Evolutionary conservation across 2,329 filamentous ascomycete species (phyloP).

Genomic region (Kalmusia sp.): DNA sequence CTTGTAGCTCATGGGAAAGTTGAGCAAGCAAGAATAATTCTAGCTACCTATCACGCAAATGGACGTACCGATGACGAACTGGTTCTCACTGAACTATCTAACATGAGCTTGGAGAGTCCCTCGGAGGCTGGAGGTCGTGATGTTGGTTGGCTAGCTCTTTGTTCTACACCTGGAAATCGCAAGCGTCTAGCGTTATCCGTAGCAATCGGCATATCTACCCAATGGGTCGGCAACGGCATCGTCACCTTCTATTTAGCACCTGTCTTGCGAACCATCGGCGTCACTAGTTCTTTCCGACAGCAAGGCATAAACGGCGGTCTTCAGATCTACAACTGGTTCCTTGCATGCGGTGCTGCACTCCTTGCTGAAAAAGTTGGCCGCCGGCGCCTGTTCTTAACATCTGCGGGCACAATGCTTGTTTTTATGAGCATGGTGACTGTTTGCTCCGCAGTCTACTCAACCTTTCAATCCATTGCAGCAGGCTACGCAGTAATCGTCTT

Average conservation of each 20-base stretch:
- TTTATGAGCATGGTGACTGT: conserved; percentile 53
- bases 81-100: conserved; percentile 12
- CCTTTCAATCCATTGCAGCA: not conserved
- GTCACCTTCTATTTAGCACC: conserved; percentile 48
- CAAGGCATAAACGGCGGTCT: conserved; percentile 50
- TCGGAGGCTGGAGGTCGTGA: not conserved
- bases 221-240: conserved; percentile 52
- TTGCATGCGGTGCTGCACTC: conserved; percentile 32
- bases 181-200: conserved; percentile 49
- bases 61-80: conserved; percentile 44
- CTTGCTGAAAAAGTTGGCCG: not conserved
- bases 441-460: conserved; percentile 40
- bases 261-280: conserved; percentile 48
- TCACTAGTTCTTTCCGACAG: conserved; percentile 43
- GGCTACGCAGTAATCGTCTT: conserved; percentile 26
- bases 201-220: conserved; percentile 45
- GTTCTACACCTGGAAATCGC: conserved; percentile 43
- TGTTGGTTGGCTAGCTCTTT: conserved; percentile 14
- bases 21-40: conserved; percentile 59
- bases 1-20: conserved; percentile 60
- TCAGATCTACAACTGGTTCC: conserved; percentile 49
- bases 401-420: conserved; percentile 52
- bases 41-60: conserved; percentile 61
- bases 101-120: conserved; percentile 10
- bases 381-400: conserved; percentile 20